A percentile compares a stretch with the other conserved stretches of the same genome.
Conservation (phyloP, 495 filamentous ascomycete species). For the Hypoxylon perforatum region DNA sequence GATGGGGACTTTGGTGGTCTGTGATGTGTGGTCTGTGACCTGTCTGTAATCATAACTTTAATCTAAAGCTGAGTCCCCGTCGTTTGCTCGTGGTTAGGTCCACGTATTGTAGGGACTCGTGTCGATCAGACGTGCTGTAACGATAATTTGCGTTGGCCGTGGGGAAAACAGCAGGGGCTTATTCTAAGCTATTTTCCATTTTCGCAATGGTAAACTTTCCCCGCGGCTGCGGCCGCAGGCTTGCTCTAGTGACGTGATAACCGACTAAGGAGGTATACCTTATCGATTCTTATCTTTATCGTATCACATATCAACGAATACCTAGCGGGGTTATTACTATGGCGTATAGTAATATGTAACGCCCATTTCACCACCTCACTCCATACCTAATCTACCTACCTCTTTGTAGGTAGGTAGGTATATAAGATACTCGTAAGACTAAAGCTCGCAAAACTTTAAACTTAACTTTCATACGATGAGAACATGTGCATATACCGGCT, state of each 20-base stretch:
- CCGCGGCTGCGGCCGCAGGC: slow-evolving; percentile 29
- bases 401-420: too few relatives aligned
- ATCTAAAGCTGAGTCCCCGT: background rate
- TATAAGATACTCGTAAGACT: too few relatives aligned
- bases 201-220: slow-evolving; percentile 25
- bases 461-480: too few relatives aligned
- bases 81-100: too few relatives aligned
- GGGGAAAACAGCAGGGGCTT: slow-evolving; percentile 10
- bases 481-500: too few relatives aligned
- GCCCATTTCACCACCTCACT: too few relatives aligned
- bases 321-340: too few relatives aligned
- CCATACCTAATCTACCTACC: background rate
- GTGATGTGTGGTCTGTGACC: too few relatives aligned
- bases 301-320: too few relatives aligned
- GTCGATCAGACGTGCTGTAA: slow-evolving; percentile 18
- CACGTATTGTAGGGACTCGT: slow-evolving; percentile 1
- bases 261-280: background rate
- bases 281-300: slow-evolving; percentile 25
- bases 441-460: too few relatives aligned
- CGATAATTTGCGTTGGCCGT: slow-evolving; percentile 20
- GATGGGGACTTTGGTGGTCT: background rate
- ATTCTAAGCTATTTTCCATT: slow-evolving; percentile 17
- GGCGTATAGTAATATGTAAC: too few relatives aligned
- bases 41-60: slow-evolving; percentile 6
- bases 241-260: slow-evolving; percentile 12